phyloP scores from a whole-genome alignment of 164 flowering plant species.

The Chloranthus sessilifolius region DNA sequence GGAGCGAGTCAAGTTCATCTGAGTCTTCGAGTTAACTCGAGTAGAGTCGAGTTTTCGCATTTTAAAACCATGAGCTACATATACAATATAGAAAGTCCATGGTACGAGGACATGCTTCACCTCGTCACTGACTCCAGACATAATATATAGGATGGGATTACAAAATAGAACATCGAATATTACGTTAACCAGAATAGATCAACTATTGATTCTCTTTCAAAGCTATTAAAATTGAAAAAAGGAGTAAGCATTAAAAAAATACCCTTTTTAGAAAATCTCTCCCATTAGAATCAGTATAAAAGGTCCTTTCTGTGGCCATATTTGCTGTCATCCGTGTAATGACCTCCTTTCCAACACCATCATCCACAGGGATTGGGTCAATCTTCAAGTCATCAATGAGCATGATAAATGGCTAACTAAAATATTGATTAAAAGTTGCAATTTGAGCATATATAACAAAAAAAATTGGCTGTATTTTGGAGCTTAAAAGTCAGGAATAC shows the following conservation, averaged over 20 bases:
- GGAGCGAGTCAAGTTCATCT: too few species aligned
- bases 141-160: background rate
- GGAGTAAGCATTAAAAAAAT: background rate
- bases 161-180: background rate
- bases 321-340: slow-evolving; percentile 64
- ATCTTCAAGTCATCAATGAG: slow-evolving; percentile 57
- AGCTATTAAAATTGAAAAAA: background rate
- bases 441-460: background rate
- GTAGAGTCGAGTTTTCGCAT: too few species aligned
- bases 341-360: slow-evolving; percentile 77
- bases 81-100: too few species aligned
- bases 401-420: slow-evolving; percentile 50
- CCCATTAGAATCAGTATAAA: slow-evolving; percentile 87
- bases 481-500: background rate
- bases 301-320: slow-evolving; percentile 66
- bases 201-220: background rate
- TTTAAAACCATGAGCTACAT: too few species aligned
- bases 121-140: background rate
- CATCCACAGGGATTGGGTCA: slow-evolving; percentile 74
- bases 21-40: too few species aligned
- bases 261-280: slow-evolving; percentile 88
- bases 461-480: background rate
- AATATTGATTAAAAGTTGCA: slow-evolving; percentile 50
- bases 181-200: background rate
- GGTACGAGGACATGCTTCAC: background rate